Evolutionary conservation across 768 basidiomycete species (phyloP).

Genomic region (Pleurotus platypus): DNA sequence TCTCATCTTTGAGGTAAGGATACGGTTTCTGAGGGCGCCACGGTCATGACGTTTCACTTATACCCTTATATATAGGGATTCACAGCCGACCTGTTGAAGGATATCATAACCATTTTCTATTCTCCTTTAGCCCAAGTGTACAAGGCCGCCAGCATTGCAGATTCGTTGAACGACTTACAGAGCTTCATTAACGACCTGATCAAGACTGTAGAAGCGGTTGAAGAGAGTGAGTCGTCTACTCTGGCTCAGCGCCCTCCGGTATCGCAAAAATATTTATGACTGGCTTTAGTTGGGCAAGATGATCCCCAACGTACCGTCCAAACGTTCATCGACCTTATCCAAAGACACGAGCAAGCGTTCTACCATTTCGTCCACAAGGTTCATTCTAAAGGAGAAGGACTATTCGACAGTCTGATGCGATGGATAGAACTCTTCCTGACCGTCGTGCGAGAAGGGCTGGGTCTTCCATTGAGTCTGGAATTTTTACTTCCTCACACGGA

Average conservation of each 20-base stretch:
- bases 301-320: slow-evolving; percentile 87
- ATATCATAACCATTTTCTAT: slow-evolving; percentile 99
- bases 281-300: slow-evolving; percentile 63
- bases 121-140: slow-evolving; percentile 95
- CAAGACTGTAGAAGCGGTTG: slow-evolving; percentile 86
- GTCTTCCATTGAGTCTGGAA: slow-evolving; percentile 75
- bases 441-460: slow-evolving; percentile 85
- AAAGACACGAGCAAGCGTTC: slow-evolving; percentile 93
- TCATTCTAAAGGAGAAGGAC: slow-evolving; percentile 90
- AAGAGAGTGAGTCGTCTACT: slow-evolving; percentile 64
- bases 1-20: slow-evolving; percentile 85
- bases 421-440: slow-evolving; percentile 97
- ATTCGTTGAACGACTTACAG: slow-evolving; percentile 88
- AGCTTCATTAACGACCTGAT: slow-evolving; percentile 95
- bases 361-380: slow-evolving; percentile 98
- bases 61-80: slow-evolving; percentile 57
- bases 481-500: slow-evolving; percentile 84
- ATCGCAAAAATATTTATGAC: no score
- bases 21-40: not conserved
- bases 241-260: no score
- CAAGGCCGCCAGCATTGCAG: slow-evolving; percentile 93
- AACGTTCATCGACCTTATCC: slow-evolving; percentile 88
- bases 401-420: slow-evolving; percentile 91
- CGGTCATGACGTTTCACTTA: not conserved
- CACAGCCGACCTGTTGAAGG: slow-evolving; percentile 92